A percentile compares a stretch with the other conserved stretches of the same genome.
These are phyloP conservation scores for Pseudopyrenochaeta lycopersici DNA, from an alignment of 2,329 filamentous ascomycete genomes.

Conservation along the genomic window DNA sequence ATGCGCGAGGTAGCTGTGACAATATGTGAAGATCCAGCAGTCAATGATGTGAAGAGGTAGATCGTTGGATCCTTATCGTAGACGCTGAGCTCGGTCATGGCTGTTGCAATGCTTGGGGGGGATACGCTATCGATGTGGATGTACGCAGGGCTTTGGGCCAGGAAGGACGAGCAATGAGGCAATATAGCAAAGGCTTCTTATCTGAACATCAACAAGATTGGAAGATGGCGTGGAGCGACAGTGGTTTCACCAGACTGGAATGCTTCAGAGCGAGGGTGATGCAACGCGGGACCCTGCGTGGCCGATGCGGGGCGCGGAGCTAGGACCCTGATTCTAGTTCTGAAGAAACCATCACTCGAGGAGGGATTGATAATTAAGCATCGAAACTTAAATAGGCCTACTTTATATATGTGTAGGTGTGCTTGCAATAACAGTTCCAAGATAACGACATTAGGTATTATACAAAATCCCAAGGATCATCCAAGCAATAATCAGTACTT, in stretches of 20 bases:
- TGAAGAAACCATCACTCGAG: background rate
- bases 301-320: constrained; percentile 10
- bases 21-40: constrained; percentile 93
- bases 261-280: constrained; percentile 10
- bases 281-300: constrained; percentile 2
- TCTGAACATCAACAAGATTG: background rate
- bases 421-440: constrained; percentile 18
- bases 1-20: constrained; percentile 94
- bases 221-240: constrained; percentile 5
- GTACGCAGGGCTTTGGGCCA: background rate
- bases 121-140: constrained; percentile 1
- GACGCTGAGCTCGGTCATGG: constrained; percentile 52
- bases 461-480: constrained; percentile 10
- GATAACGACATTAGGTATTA: constrained; percentile 33
- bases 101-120: constrained; percentile 13
- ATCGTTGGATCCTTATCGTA: constrained; percentile 64
- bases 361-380: background rate
- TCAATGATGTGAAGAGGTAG: constrained; percentile 96
- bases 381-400: background rate
- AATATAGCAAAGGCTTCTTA: background rate
- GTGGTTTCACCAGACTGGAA: constrained; percentile 16
- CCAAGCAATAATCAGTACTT: constrained; percentile 4
- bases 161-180: background rate
- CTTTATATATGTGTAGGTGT: constrained; percentile 6
- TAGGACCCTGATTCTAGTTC: constrained; percentile 13